phyloP scores from a whole-genome alignment of 768 basidiomycete species.

The Termitomyces eurrhizus region DNA sequence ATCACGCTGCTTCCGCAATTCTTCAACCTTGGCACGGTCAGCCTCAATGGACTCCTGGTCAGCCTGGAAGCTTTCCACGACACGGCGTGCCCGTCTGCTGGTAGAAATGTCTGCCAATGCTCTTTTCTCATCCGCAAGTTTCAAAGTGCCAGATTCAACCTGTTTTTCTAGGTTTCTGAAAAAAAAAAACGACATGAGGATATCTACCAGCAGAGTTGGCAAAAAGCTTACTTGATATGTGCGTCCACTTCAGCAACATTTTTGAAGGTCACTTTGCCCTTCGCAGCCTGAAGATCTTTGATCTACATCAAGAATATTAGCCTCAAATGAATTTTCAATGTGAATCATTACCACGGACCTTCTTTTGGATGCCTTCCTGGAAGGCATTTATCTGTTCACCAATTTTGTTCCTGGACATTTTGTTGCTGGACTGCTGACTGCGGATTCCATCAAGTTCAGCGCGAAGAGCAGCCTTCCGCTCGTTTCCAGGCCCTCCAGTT shows the following conservation, averaged over 20 bases:
- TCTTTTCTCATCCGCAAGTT: slow-evolving; percentile 93
- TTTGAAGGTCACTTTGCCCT: slow-evolving; percentile 76
- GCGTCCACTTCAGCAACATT: slow-evolving; percentile 82
- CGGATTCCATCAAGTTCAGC: slow-evolving; percentile 81
- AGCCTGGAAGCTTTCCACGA: slow-evolving; percentile 77
- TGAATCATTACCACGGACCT: slow-evolving; percentile 41
- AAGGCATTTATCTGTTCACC: slow-evolving; percentile 75
- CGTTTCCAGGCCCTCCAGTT: slow-evolving; percentile 54
- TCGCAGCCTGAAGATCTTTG: slow-evolving; percentile 82
- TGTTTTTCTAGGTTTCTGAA: slow-evolving; percentile 78
- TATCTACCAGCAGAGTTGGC: slow-evolving; percentile 1
- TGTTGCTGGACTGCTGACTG: slow-evolving; percentile 72
- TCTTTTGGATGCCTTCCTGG: slow-evolving; percentile 77
- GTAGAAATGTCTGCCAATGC: slow-evolving; percentile 86
- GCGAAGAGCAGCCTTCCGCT: slow-evolving; percentile 67
- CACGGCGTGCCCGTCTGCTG: slow-evolving; percentile 64
- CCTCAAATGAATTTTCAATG: background rate
- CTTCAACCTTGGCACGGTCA: slow-evolving; percentile 71
- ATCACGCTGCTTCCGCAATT: slow-evolving; percentile 78
- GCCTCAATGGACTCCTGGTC: slow-evolving; percentile 80
- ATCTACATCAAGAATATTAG: slow-evolving; percentile 40
- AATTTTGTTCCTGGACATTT: slow-evolving; percentile 64
- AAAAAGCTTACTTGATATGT: slow-evolving; percentile 67
- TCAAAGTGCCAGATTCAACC: slow-evolving; percentile 89
- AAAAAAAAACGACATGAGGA: slow-evolving; percentile 11